Evolutionary conservation across 140 eudicot genomes (phyloP), one percentile per base, ranked within the genome.

Genomic region (Anethum foeniculum): DNA sequence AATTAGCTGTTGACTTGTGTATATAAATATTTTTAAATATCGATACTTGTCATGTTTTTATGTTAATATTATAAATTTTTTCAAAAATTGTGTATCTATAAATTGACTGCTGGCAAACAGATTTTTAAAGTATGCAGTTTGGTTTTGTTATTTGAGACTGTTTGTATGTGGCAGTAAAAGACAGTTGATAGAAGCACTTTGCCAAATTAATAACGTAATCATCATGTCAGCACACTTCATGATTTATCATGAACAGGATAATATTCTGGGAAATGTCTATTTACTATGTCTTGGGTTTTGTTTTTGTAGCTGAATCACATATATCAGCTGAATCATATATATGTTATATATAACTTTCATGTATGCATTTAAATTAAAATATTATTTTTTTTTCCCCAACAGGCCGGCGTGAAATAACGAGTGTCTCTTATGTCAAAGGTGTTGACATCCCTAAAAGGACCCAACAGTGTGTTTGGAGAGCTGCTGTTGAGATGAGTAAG

Each of bases 401-500:
- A 96, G 99, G 99, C 86, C 98, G 97, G 77, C 85, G 85, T 71
- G 93, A 84, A 84, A 82, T 96, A 84, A 81, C 90, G 8, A 90
- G 97, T 23, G 83, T 93, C 71, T 84, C 80, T 67, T 93, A 96
- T 83, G 83, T 84, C 81, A 98, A 93, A 48, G 97, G 93, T 83
- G 81, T 86, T 75, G 93, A 88, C 78, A 81, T 91, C 80, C 92
- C 97, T 52, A 91, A 86, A 89, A 89, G 91, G 87, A 96, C 93
- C 94, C 82, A 91, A 38, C 99, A 85, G 83, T 85, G 87, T 69
- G 58, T 91, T 25, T 96, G 99, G 99, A 87, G 98, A 82, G 94
- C 98, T 75, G 96, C 94, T 36, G 97, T 93, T 69, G 98, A 93
- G 79, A 83, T 91, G 98, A 80, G 96, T 82, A 90, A 86, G 78